A percentile compares a stretch with the other conserved stretches of the same genome.
phyloP scores from a whole-genome alignment of 208 protist species.

The Acanthamoeba royreba region DNA sequence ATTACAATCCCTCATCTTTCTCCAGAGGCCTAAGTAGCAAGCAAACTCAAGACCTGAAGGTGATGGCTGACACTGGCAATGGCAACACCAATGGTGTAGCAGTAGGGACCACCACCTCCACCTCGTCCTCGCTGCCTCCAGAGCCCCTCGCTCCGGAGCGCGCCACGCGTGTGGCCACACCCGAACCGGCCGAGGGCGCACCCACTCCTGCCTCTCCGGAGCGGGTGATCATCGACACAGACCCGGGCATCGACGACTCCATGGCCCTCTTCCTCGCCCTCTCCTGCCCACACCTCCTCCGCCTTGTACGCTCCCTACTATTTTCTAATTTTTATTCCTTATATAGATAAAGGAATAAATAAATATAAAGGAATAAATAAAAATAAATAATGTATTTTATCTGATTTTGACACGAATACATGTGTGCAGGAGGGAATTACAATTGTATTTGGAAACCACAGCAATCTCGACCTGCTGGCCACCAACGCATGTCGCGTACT shows the following conservation, averaged over 20 bases:
- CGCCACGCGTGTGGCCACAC: not conserved
- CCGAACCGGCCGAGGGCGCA: not conserved
- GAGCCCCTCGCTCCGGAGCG: not conserved
- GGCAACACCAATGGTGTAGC: no score
- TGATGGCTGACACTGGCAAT: no score
- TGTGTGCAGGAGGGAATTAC: not conserved
- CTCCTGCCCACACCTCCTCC: not conserved
- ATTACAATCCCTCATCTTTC: no score
- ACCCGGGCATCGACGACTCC: not conserved
- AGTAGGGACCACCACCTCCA: no score
- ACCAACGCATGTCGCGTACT: not conserved
- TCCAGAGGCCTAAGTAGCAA: no score
- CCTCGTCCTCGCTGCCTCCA: not conserved
- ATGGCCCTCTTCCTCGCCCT: constrained; percentile 6
- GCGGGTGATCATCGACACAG: constrained; percentile 2
- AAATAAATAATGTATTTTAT: no score
- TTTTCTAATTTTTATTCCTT: not conserved
- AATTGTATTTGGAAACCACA: not conserved
- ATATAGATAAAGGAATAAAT: not conserved
- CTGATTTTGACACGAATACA: not conserved
- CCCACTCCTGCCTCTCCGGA: not conserved
- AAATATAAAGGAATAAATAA: not conserved
- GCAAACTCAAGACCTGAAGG: no score
- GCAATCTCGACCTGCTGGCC: not conserved
- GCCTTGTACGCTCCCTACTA: not conserved